A percentile compares a stretch with the other conserved stretches of the same genome.
Evolutionary conservation across 805 yeast genomes (phyloP).

Genomic region (Candida pseudofarinosa): DNA sequence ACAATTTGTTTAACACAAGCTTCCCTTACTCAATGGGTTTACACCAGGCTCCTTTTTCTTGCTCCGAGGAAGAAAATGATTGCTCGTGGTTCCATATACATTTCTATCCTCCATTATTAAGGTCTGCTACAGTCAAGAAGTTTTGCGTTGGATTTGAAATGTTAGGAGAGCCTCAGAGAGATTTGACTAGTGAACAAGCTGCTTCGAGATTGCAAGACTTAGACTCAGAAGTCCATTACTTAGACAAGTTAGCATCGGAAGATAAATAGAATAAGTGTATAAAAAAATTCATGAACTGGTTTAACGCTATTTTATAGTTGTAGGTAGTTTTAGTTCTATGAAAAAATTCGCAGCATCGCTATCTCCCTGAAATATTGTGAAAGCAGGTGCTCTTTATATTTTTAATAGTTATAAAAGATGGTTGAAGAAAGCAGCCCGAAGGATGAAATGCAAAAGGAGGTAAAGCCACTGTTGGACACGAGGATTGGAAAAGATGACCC

Average conservation of each 20-base stretch:
- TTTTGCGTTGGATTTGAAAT: conserved; percentile 73
- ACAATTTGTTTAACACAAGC: conserved; percentile 62
- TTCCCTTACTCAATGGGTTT: conserved; percentile 83
- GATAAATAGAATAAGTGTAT: background rate
- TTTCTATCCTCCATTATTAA: conserved; percentile 72
- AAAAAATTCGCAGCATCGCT: no score
- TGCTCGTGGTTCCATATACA: conserved; percentile 62
- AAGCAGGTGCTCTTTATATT: no score
- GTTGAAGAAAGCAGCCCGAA: no score
- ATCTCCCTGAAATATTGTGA: no score
- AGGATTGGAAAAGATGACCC: conserved; percentile 84
- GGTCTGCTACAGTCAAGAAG: conserved; percentile 72
- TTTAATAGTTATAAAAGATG: no score
- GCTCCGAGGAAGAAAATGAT: conserved; percentile 38
- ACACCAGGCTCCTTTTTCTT: conserved; percentile 65
- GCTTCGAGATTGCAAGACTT: conserved; percentile 49
- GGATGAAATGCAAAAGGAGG: conserved; percentile 10
- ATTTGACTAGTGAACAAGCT: conserved; percentile 64
- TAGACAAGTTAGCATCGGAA: conserved; percentile 10
- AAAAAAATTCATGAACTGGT: background rate
- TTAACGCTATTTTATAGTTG: no score
- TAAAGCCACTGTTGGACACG: conserved; percentile 48
- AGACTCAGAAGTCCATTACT: conserved; percentile 35
- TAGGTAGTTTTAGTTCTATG: no score
- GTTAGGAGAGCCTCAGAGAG: conserved; percentile 67